Base-by-base conservation (phyloP, 768 basidiomycete species). In the Boletus rubescentipes region DNA sequence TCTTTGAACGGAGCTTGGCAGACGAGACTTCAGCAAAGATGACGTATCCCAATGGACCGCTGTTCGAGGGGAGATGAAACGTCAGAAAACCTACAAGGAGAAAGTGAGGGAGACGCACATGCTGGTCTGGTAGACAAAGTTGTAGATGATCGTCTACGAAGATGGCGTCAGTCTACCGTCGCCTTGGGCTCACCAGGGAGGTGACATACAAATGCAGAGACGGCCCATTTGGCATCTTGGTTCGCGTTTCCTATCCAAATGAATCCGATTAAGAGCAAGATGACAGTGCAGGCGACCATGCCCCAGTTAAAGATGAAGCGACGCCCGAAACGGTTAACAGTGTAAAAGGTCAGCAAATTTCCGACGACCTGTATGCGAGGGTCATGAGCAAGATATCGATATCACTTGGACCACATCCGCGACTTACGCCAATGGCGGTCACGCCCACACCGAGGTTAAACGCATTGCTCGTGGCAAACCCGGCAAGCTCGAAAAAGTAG, bases 401-500 rank as follows among this genome's bases (percentile, higher is more conserved):
- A 10, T 34, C 46, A 23, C 0, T 10, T 9, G 4, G 20, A 40
- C 11, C 1, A 36, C 18, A 18, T 34, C 4, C 0, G 7, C 0
- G 46, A 48, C 49, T 38, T 32, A 69, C 67, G 3, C 67, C 67
- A 7, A 69, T 63, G n/a, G 65, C 68, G 0, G 57, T 63, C 31
- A 68, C 51, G 6, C 67, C 66, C 18, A 68, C 37, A 11, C 69
- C 69, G 5, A 73, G 66, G 49, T 71, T 59, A 49, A 73, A 73
- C 1, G 72, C 69, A 1, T 66, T 63, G 48, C 38, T 46, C 12
- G 55, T 39, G 5, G 60, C 49, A 46, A 73, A 72, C 23, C 72
- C 68, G 14, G 72, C 64, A 34, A 73, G 72, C 53, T 73, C 69
- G 35, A 73, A 72, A 55, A 73, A 72, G 63, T 72, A 73, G 43